Base-by-base conservation (phyloP, 2,329 filamentous ascomycete species). In the Colletotrichum falcatum region DNA sequence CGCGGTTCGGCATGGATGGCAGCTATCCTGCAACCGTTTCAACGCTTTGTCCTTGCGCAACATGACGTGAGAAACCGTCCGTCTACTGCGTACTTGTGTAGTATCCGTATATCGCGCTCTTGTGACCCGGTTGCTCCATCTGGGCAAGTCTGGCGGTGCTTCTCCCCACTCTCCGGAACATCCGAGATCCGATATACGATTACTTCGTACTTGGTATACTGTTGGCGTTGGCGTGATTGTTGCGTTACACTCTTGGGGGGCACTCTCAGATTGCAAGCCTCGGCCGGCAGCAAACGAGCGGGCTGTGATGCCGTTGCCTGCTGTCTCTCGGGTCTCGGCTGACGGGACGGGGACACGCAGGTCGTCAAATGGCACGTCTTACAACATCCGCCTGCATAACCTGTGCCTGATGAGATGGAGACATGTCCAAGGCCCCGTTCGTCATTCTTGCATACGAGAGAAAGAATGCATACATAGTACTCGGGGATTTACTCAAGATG, bases 41-140 rank as follows among this genome's bases (percentile, higher is more conserved):
- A 70, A 66, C 63, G 56, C 67, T 66, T 49, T 54, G 48, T 70
- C 30, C 51, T 39, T 49, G 61, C n/a, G 49, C 61, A 35, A 63
- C 35, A 46, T 55, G 61, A 63, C 48, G 49, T 63, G 33, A n/a
- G 26, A 26, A 44, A 28, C 56, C n/a, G 30, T 28, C 9, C 6
- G 23, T 35, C 23, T 26, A n/a, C 35, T 12, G 35, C 35, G 12
- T 39, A 39, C 12, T 2, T 16, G 11, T 37, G 7, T 3, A 37
- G 11, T 35, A 35, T 35, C 55, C 20, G 30, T 26, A 26, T 20
- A 4, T 42, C 6, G 20, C 28, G 14, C 20, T 35, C 23, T 37
- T 20, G 11, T n/a, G n/a, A 11, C 8, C 11, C 9, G 30, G 20
- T 35, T 54, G 18, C 30, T 35, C 51, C 51, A n/a, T 54, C 9